Percentiles rank a stretch among this genome's conserved stretches.
phyloP scores from a whole-genome alignment of 2,329 filamentous ascomycete species.

The Neopestalotiopsis rosae region DNA sequence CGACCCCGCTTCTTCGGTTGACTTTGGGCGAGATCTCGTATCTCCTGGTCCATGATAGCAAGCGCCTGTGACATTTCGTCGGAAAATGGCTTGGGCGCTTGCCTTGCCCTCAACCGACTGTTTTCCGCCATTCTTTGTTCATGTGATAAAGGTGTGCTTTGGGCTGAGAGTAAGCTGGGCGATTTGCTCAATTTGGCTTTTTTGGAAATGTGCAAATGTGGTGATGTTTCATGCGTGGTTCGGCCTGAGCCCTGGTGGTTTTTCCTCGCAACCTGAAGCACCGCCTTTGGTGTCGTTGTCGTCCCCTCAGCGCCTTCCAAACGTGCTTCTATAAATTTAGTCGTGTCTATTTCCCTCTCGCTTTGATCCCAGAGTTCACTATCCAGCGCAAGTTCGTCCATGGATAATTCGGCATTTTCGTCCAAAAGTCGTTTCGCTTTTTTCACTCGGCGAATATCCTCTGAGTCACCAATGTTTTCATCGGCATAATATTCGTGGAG shows the following conservation, averaged over 20 bases:
- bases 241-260: neutral
- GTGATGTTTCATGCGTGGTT: neutral
- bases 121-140: neutral
- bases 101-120: neutral
- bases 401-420: neutral
- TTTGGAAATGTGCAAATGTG: neutral
- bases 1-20: conserved; percentile 45
- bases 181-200: neutral
- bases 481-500: neutral
- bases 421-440: neutral
- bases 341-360: neutral
- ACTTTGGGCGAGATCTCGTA: neutral
- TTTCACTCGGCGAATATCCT: neutral
- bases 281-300: neutral
- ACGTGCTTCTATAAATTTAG: neutral
- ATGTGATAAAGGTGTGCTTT: neutral
- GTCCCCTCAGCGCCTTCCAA: neutral
- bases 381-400: neutral
- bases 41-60: conserved; percentile 3
- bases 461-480: neutral
- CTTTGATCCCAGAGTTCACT: neutral
- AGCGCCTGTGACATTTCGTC: conserved; percentile 1
- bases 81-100: neutral
- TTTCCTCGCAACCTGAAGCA: neutral
- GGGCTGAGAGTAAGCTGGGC: neutral